Conservation (phyloP, 345 rosid species). For the Kernera saxatilis region DNA sequence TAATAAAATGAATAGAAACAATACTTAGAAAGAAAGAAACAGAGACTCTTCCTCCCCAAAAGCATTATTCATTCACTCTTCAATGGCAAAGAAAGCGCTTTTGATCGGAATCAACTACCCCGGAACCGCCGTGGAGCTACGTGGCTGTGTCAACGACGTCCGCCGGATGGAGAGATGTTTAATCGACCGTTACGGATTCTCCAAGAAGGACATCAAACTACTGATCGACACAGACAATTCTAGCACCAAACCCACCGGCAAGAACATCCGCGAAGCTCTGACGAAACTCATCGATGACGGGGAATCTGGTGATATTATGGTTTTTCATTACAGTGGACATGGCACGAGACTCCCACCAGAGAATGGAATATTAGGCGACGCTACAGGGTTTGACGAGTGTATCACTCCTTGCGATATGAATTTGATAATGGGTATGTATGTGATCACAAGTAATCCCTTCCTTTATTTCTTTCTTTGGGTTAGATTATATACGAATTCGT, state of each 20-base stretch:
- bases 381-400: constrained; percentile 77
- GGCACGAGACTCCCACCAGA: constrained; percentile 87
- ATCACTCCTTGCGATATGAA: constrained; percentile 31
- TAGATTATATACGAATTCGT: neutral
- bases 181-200: constrained; percentile 56
- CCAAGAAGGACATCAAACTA: constrained; percentile 48
- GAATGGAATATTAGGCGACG: constrained; percentile 58
- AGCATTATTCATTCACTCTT: neutral
- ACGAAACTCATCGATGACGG: constrained; percentile 42
- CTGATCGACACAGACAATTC: constrained; percentile 73
- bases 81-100: constrained; percentile 65
- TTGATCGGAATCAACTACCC: constrained; percentile 85
- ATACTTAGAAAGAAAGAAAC: neutral
- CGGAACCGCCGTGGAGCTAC: constrained; percentile 71
- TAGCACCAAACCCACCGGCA: constrained; percentile 67
- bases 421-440: constrained; percentile 22
- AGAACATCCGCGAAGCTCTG: constrained; percentile 54
- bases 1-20: neutral
- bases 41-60: neutral
- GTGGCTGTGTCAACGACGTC: constrained; percentile 90
- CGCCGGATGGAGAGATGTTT: constrained; percentile 52
- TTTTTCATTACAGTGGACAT: constrained; percentile 92
- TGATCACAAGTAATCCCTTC: neutral
- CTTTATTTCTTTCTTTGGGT: neutral
- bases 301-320: constrained; percentile 50